Evolutionary conservation across 306 rosid species (phyloP), one percentile per base, ranked within the genome.

Genomic region (Prunus padus): DNA sequence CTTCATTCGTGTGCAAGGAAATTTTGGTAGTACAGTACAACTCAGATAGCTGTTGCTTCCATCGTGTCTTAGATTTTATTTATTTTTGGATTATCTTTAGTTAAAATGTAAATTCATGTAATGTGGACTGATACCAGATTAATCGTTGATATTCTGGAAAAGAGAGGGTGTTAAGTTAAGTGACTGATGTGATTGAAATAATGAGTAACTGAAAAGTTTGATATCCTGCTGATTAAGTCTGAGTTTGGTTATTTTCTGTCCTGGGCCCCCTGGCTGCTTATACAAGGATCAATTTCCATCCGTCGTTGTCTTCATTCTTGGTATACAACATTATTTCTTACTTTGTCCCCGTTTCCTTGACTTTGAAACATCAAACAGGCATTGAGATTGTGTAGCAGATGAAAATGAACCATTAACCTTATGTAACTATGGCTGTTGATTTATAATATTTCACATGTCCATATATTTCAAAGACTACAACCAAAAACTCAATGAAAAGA

Each of bases 1-100:
- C 68, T 47, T 73, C 16, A 49, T 69, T 49, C 18, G 14, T 45
- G 77, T 59, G 46, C 77, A 60, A 73, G 77, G 69, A 73, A 73
- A 44, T 73, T 73, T 73, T 73, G 77, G 25, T 33, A 33, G 69
- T 64, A 49, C 26, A 9, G 25, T 33, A 9, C 69, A 64, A 37
- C 25, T 37, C 69, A 40, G 55, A 59, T 72, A 42, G 55, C 12
- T 30, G 8, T 72, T 72, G 56, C 76, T 25, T 72, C 12, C 11
- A 45, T 44, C 42, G 55, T 72, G 11, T 51, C n/a, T n/a, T n/a
- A n/a, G n/a, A n/a, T 8, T 26, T 56, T 20, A 40, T 16, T 42
- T 72, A 57, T 57, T 25, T 12, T 72, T 57, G 25, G 18, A 40
- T 4, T 10, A 11, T 59, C 19, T 72, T 25, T 59, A 44, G 45